Evolutionary conservation across 2,329 filamentous ascomycete species (phyloP).

Genomic region (Aaosphaeria arxii): DNA sequence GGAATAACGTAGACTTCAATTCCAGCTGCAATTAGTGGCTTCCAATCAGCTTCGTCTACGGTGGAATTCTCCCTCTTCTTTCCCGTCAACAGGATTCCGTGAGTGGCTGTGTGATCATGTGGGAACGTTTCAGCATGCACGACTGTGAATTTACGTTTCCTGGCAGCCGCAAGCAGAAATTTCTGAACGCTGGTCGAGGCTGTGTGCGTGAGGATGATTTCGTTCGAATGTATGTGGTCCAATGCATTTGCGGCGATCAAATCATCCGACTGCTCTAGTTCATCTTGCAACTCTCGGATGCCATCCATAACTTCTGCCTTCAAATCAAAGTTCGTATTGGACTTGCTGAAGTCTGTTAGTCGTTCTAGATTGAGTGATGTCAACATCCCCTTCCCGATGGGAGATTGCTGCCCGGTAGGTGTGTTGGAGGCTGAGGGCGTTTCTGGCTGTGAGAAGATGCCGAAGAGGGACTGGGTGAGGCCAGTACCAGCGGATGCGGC

Average conservation of each 20-base stretch:
- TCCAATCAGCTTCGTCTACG: slow-evolving; percentile 60
- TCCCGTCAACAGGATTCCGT: slow-evolving; percentile 60
- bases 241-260: slow-evolving; percentile 87
- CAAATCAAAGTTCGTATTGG: slow-evolving; percentile 59
- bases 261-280: slow-evolving; percentile 88
- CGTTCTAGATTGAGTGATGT: slow-evolving; percentile 36
- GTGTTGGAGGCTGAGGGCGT: slow-evolving; percentile 45
- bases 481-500: slow-evolving; percentile 52
- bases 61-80: slow-evolving; percentile 44
- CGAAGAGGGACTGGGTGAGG: slow-evolving; percentile 74
- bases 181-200: slow-evolving; percentile 84
- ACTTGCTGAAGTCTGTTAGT: slow-evolving; percentile 37
- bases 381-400: slow-evolving; percentile 41
- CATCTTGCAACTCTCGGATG: slow-evolving; percentile 93
- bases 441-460: slow-evolving; percentile 71
- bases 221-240: slow-evolving; percentile 89
- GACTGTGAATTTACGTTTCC: slow-evolving; percentile 88
- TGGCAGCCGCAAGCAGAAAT: slow-evolving; percentile 82
- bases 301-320: slow-evolving; percentile 90
- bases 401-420: slow-evolving; percentile 52
- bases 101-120: slow-evolving; percentile 64
- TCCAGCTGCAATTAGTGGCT: slow-evolving; percentile 73
- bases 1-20: slow-evolving; percentile 81
- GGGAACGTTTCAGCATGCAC: slow-evolving; percentile 74
- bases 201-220: slow-evolving; percentile 86